These are phyloP conservation scores for bread wheat (Triticum aestivum) DNA, from an alignment of 176 grass and related monocot species.

Conservation along the genomic window IWGSC_CS_RefSeq_v2.1 NC_057801.1:682301388-682301887, in stretches of 20 bases:
- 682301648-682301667: constrained; percentile 20
- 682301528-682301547: background rate
- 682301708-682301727: background rate
- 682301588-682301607: background rate
- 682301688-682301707: background rate
- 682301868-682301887: too few species aligned
- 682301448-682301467: background rate
- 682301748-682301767: constrained; percentile 1
- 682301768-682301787: constrained; percentile 34
- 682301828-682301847: background rate
- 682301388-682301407: background rate
- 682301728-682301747: too few species aligned
- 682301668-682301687: background rate
- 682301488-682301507: background rate
- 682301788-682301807: background rate
- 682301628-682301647: background rate
- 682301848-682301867: background rate
- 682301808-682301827: background rate
- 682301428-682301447: background rate
- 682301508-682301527: constrained; percentile 32
- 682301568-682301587: background rate
- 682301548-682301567: background rate
- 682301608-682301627: background rate
- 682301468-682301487: background rate
- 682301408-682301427: background rate